Evolutionary conservation across 1,284 basidiomycete genomes (phyloP), one percentile per base, ranked within the genome.

Genomic region (Rhodotorula sp.): DNA sequence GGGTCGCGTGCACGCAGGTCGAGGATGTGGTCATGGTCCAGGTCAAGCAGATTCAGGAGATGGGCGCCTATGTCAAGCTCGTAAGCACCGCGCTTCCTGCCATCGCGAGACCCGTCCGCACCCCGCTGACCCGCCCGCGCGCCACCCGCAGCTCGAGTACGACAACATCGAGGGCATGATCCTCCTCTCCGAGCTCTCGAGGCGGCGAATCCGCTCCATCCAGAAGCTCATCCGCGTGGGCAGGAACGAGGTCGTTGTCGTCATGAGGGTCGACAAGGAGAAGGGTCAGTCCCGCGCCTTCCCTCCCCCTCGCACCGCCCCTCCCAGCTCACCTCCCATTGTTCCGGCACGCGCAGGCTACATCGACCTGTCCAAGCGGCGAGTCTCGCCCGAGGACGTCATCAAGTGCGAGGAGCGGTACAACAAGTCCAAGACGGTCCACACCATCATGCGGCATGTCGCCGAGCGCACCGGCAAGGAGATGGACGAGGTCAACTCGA

Each of bases 91-190:
- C 10, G 9, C 39, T 3, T 13, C 58, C 19, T 19, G 7, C 8
- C 61, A 1, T 21, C 5, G 2, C 9, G 37, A 2, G 9, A 6
- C 2, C n/a, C 3, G 12, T n/a, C 9, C 25, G 19, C 44, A 22
- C 1, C n/a, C 17, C 36, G 22, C 59, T 68, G 61, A 64, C 71
- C 39, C 34, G n/a, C 56, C 10, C 60, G 27, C 58, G 21, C 29
- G 51, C 15, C 8, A 13, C 63, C 19, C 29, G 34, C 82, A 97
- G 94, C 89, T 98, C 80, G 95, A 98, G 83, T 98, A 99, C 81
- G 96, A 99, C 83, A 95, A 95, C 81, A 97, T 96, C 70, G 97
- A 99, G 82, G 96, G 97, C 78, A 99, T 99, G 96, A 99, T 99
- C 78, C 84, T 99, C 41, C 89, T 99, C 34, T 97, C 96, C 17